phyloP scores from a whole-genome alignment of 495 filamentous ascomycete species.

The Aspergillus campestris region DNA sequence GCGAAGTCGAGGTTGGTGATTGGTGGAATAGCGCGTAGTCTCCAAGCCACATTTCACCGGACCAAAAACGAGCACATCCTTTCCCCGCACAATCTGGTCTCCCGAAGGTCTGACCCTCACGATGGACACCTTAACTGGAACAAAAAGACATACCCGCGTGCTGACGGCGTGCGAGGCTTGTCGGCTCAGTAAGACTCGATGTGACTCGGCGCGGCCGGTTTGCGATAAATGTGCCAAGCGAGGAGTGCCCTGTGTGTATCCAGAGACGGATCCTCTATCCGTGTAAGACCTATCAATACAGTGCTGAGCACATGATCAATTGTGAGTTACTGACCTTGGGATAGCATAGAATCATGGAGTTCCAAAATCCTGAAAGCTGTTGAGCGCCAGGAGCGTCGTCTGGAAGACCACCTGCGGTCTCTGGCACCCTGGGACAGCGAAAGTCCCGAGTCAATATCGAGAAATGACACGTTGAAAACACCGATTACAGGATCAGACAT shows the following conservation, averaged over 20 bases:
- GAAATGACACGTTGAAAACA: conserved; percentile 22
- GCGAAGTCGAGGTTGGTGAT: too few relatives aligned
- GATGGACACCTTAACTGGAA: conserved; percentile 10
- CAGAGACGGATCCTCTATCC: conserved; percentile 21
- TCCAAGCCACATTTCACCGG: too few relatives aligned
- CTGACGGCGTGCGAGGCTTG: conserved; percentile 24
- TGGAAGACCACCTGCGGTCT: conserved; percentile 11
- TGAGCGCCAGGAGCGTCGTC: conserved; percentile 22
- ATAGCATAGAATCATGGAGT: conserved; percentile 20
- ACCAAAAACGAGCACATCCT: too few relatives aligned
- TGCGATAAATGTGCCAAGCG: conserved; percentile 23
- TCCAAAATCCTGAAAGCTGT: conserved; percentile 20
- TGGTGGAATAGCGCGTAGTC: too few relatives aligned
- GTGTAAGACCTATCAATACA: conserved; percentile 14
- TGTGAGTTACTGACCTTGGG: neutral
- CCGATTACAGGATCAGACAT: conserved; percentile 25
- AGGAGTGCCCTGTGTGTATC: conserved; percentile 22
- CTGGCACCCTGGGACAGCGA: conserved; percentile 12
- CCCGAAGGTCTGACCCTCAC: neutral
- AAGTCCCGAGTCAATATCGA: conserved; percentile 21
- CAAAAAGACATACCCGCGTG: conserved; percentile 23
- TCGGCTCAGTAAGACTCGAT: conserved; percentile 24
- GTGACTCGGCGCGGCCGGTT: conserved; percentile 19
- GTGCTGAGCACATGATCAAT: neutral
- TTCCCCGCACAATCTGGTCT: too few relatives aligned